Evolutionary conservation across 305 asterid genomes (phyloP).

Genomic region (Solanum chacoense): DNA sequence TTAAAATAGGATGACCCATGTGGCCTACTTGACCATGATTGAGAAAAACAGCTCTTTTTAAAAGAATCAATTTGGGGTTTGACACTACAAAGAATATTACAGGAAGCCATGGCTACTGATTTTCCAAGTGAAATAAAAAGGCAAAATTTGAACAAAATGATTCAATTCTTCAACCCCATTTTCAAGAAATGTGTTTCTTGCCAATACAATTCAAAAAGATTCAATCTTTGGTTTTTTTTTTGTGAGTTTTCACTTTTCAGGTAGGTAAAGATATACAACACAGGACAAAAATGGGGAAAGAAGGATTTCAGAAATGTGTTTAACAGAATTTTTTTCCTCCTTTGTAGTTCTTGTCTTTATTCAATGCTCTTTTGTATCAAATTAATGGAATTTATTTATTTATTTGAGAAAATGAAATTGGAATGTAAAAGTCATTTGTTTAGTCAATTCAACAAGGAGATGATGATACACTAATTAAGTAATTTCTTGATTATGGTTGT

Average conservation of each 20-base stretch:
- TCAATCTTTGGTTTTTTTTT: background rate
- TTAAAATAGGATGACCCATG: slow-evolving; percentile 18
- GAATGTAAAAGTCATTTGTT: background rate
- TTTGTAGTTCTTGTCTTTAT: background rate
- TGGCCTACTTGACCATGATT: slow-evolving; percentile 34
- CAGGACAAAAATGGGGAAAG: background rate
- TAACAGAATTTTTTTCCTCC: background rate
- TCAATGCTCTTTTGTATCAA: background rate
- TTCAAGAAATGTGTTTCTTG: background rate
- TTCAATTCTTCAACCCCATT: background rate
- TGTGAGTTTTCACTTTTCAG: background rate
- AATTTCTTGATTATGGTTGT: background rate
- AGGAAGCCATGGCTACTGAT: slow-evolving; percentile 40
- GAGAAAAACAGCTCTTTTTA: slow-evolving; percentile 22
- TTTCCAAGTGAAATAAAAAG: background rate
- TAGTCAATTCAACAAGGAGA: background rate
- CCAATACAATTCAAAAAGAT: background rate
- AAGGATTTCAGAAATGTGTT: background rate
- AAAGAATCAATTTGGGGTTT: slow-evolving; percentile 37
- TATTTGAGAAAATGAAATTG: background rate
- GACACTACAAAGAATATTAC: slow-evolving; percentile 40
- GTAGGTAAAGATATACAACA: background rate
- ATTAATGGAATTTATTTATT: background rate
- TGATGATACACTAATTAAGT: background rate
- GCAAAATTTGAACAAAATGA: background rate